Evolutionary conservation across 2,329 filamentous ascomycete genomes (phyloP), one percentile per base, ranked within the genome.

Genomic region (Shiraia bambusicola): DNA sequence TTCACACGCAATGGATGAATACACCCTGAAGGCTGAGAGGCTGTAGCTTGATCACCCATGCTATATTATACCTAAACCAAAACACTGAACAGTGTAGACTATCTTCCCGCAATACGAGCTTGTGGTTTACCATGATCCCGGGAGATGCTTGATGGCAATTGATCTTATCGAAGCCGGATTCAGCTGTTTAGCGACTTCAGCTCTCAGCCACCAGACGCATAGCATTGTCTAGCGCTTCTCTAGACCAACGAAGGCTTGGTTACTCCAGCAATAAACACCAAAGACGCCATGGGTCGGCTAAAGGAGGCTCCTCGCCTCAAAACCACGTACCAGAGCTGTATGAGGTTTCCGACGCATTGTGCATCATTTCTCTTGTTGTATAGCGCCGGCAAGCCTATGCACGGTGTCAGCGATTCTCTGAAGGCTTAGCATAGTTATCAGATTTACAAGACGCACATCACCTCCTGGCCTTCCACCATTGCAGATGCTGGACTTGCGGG

Each of bases 211-310:
- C 30, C 12, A n/a, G 15, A n/a, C 27, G 24, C 37, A 34, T 8
- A 11, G n/a, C 16, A 16, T 25, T 24, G 25, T n/a, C 34, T 40
- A 34, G 37, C 28, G 25, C 17, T 14, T 24, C 25, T 22, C 25
- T 40, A 40, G 37, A n/a, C 24, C 24, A 14, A 30, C 26, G 30
- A 26, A 28, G 37, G 37, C 37, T 40, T 30, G 34, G 37, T 30
- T 25, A 12, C 12, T 22, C 6, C n/a, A 19, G 31, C 6, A 31
- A 22, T n/a, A 22, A 14, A 34, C 31, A 17, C 31, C 28, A 25
- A 19, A 24, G 13, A 16, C 19, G 14, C 25, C 24, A 40, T 34
- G 37, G 10, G 10, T 28, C 16, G 26, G 11, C 16, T 29, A 28
- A 11, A 32, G 24, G n/a, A 13, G n/a, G 22, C 24, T 31, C 5